These are phyloP conservation scores for Eimeria necatrix DNA, from an alignment of 169 alveolate species.

Conservation along the genomic window DNA sequence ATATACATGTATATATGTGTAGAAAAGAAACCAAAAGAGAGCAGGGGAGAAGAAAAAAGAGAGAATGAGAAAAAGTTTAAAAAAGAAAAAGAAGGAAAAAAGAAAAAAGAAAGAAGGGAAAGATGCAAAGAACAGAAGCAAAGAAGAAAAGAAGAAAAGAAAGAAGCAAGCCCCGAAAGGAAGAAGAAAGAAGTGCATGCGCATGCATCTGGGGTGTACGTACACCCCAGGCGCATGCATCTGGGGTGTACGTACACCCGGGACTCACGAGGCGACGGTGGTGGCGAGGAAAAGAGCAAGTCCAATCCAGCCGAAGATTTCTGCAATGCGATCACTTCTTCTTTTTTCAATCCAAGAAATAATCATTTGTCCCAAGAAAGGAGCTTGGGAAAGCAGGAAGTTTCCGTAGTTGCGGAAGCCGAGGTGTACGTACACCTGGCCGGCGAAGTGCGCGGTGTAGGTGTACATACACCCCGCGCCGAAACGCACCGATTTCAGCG, in stretches of 20 bases:
- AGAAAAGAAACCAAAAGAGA: no score
- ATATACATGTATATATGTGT: not conserved
- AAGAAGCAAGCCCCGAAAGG: no score
- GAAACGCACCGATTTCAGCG: not conserved
- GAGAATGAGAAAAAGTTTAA: no score
- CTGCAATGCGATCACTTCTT: not conserved
- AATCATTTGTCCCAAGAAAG: conserved; percentile 25
- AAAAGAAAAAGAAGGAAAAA: no score
- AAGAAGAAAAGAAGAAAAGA: no score
- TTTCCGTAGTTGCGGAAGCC: conserved; percentile 6
- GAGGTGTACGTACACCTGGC: conserved; percentile 27
- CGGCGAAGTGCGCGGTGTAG: not conserved
- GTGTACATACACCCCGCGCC: not conserved
- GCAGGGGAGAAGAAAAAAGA: no score
- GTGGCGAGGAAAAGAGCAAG: conserved; percentile 9
- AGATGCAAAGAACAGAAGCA: no score
- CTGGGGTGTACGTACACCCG: not conserved
- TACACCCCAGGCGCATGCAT: not conserved
- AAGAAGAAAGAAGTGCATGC: not conserved
- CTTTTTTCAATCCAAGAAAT: not conserved
- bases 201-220: not conserved
- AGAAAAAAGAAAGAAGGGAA: no score
- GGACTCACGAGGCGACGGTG: conserved; percentile 10
- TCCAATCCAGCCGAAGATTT: conserved; percentile 41
- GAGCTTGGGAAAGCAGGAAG: conserved; percentile 6